Base-by-base conservation (phyloP, 2,329 filamentous ascomycete species). In the Hyphodiscus sp. region DNA sequence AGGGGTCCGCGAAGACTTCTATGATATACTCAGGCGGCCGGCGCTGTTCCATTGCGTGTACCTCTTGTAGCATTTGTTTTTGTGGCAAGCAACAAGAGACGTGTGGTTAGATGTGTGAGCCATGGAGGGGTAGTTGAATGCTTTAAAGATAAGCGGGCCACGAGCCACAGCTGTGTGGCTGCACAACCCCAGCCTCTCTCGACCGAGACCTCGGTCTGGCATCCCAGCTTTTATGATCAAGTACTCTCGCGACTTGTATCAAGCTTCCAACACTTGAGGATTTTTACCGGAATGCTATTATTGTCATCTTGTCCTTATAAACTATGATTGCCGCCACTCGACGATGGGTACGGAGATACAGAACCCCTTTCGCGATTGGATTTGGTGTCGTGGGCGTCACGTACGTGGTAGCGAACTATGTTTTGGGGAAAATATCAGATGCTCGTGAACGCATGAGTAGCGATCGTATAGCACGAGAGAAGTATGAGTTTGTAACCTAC, bases 381-480 rank as follows among this genome's bases (percentile, higher is more conserved):
- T 83, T 89, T 55, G 91, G 91, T 60, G 81, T 97, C 61, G 74
- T 96, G 61, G 91, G 92, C 62, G 89, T 87, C 50, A 91, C 91
- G 61, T 99, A 99, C 73, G 75, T 96, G 56, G 91, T 88, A 52
- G 90, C 89, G 41, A 91, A 96, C 71, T 99, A 96, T 85, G 83
- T 96, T 62, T 72, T 96, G 67, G 82, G 81, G 65, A 97, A 96
- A 79, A 85, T 97, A 66, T 87, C 87, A 61, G 91, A 97, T 72
- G 91, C 92, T 64, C 85, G 91, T 62, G 91, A 96, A 79, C 91
- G 92, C 70, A 95, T 96, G 89, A 91, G 87, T 72, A 92, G 90
- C 71, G 94, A 97, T 67, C 85, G 91, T 66, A 95, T 96, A 69
- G 89, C 92, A 50, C 91, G 92, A 70, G 94, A 99, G 74, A 99